These are phyloP conservation scores for Aureobasidium sp. DNA, from an alignment of 2,329 filamentous ascomycete genomes.

Conservation along the genomic window DNA sequence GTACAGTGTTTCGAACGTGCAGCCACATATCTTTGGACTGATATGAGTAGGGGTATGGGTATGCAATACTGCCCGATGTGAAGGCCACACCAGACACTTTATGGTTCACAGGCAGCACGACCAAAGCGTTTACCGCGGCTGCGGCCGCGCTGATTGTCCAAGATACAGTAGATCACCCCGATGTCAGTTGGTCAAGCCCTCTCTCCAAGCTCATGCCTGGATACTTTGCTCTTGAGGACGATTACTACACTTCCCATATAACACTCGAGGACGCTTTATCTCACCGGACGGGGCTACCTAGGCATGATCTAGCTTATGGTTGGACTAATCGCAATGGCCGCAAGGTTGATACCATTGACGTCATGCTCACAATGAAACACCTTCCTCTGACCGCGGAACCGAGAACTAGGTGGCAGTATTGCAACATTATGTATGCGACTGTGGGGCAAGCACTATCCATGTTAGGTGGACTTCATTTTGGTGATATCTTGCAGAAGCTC, in stretches of 20 bases:
- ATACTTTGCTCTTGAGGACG: conserved; percentile 29
- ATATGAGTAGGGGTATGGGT: neutral
- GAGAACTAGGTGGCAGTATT: conserved; percentile 43
- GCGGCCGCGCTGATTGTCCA: conserved; percentile 21
- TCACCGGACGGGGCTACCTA: conserved; percentile 31
- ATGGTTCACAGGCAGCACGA: conserved; percentile 23
- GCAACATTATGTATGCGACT: conserved; percentile 47
- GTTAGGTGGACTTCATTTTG: conserved; percentile 21
- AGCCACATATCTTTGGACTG: neutral
- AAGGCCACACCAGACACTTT: conserved; percentile 22
- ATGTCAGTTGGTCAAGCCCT: neutral
- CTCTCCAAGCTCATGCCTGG: conserved; percentile 22
- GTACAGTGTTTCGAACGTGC: neutral
- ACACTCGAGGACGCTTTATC: conserved; percentile 32
- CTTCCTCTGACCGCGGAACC: conserved; percentile 32
- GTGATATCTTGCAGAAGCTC: neutral
- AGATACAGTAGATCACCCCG: conserved; percentile 7
- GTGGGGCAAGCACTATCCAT: conserved; percentile 41
- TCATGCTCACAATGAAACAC: conserved; percentile 36
- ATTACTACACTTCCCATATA: conserved; percentile 24
- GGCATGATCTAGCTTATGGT: conserved; percentile 24
- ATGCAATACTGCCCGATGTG: neutral
- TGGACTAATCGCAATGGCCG: conserved; percentile 9
- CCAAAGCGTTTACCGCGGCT: conserved; percentile 24
- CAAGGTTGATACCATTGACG: neutral